Evolutionary conservation across 2,329 filamentous ascomycete genomes (phyloP).

Genomic region (Thelonectria rubi): DNA sequence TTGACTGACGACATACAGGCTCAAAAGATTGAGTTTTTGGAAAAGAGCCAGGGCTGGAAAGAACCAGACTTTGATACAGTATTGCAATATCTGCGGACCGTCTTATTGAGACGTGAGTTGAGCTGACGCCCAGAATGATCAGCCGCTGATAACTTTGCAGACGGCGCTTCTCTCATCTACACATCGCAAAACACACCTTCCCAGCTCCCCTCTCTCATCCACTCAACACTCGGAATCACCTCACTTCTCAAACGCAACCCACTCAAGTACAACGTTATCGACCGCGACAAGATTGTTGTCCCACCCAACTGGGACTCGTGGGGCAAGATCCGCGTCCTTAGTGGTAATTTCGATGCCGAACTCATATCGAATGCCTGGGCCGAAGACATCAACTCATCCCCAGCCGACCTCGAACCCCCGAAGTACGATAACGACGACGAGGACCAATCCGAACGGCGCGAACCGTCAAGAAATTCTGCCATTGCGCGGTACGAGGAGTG

Average conservation of each 20-base stretch:
- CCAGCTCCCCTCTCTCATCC: constrained; percentile 80
- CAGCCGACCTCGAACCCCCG: constrained; percentile 40
- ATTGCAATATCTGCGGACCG: constrained; percentile 89
- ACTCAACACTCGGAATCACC: constrained; percentile 86
- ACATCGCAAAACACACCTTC: constrained; percentile 80
- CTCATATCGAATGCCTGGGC: constrained; percentile 86
- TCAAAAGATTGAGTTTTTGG: constrained; percentile 88
- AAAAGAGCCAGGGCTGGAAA: constrained; percentile 91
- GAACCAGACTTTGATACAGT: constrained; percentile 98
- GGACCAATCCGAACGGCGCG: constrained; percentile 29
- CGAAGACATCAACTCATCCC: constrained; percentile 75
- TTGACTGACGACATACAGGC: constrained; percentile 59
- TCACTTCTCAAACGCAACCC: constrained; percentile 81
- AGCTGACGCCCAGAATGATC: constrained; percentile 26
- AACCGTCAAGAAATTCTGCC: constrained; percentile 60
- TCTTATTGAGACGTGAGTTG: constrained; percentile 81
- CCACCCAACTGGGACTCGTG: constrained; percentile 98
- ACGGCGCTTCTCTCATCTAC: constrained; percentile 86
- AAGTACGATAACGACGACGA: constrained; percentile 40
- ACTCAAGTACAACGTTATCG: constrained; percentile 90
- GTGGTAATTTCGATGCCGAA: constrained; percentile 93
- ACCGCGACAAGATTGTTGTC: constrained; percentile 92
- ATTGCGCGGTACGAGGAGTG: constrained; percentile 81
- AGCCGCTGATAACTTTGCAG: constrained; percentile 52
- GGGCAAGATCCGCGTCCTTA: constrained; percentile 93